Base-by-base conservation (phyloP, 2,329 filamentous ascomycete species). In the Aspergillus ochraceoroseus region DNA sequence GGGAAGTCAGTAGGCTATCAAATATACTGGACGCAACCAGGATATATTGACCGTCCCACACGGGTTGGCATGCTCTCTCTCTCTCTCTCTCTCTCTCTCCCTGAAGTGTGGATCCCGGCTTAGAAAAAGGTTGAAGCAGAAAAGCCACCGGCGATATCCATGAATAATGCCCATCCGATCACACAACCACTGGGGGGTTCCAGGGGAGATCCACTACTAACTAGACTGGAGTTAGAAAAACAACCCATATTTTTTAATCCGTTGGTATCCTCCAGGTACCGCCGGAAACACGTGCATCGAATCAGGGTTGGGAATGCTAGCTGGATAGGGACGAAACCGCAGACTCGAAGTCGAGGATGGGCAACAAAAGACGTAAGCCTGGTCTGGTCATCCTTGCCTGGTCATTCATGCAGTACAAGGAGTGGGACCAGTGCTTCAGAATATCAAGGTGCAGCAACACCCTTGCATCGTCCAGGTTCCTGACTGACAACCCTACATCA, bases 21-120 rank as follows among this genome's bases (percentile, higher is more conserved):
- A 43, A 37, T 43, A 43, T 43, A 41, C 31, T 32, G 38, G 32
- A 26, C 28, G 30, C 22, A 38, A 32, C 20, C 33, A 27, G 38
- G 38, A 39, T 40, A 47, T 44, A 37, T 44, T 45, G 27, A 27
- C n/a, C 37, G 36, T 42, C 25, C 32, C 46, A 48, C 43, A 46
- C 46, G 40, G 43, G 39, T 33, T 41, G 46, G 46, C 37, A 48
- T 48, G 43, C 36, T 46, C 43, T 39, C 33, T 34, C 20, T 22
- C 20, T 22, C 9, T 22, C 20, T 22, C 20, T 22, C 20, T 22
- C 20, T 22, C 9, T 22, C 20, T 22, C 5, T 22, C 20, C 20
- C 20, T 22, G 20, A 22, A 45, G 48, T 52, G 48, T 52, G 49
- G 48, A 49, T 43, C 49, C 44, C 39, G 31, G 29, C 42, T 33